These are phyloP conservation scores for Xanthoconium stramineum DNA, from an alignment of 768 basidiomycete species.

Conservation along the genomic window DNA sequence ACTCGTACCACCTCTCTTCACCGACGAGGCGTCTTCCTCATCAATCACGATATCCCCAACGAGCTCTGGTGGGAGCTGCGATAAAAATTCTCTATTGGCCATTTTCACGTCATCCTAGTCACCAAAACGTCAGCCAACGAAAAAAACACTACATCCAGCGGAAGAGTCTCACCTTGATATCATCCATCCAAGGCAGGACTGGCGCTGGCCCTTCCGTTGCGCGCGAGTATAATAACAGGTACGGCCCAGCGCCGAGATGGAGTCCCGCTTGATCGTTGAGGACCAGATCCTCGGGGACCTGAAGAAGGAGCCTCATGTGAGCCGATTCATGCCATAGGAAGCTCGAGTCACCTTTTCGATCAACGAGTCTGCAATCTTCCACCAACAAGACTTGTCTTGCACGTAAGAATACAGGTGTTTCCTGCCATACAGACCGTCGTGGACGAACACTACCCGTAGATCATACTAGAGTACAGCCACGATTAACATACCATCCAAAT, in stretches of 20 bases:
- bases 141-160: not conserved
- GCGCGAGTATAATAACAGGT: conserved; percentile 67
- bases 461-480: conserved; percentile 57
- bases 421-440: conserved; percentile 74
- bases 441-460: conserved; percentile 71
- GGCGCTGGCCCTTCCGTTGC: conserved; percentile 13
- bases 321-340: not conserved
- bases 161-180: conserved; percentile 24
- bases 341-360: conserved; percentile 54
- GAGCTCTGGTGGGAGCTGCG: conserved; percentile 30
- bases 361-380: conserved; percentile 72
- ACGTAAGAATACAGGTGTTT: conserved; percentile 80
- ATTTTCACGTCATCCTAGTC: conserved; percentile 33
- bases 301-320: not conserved
- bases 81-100: conserved; percentile 37
- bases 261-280: conserved; percentile 67
- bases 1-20: not conserved
- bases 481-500: not conserved
- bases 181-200: conserved; percentile 28
- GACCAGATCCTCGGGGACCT: conserved; percentile 72
- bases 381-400: conserved; percentile 62
- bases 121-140: not conserved
- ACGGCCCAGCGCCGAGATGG: conserved; percentile 75
- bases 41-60: conserved; percentile 25
- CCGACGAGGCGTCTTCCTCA: conserved; percentile 3